A percentile compares a stretch with the other conserved stretches of the same genome.
Conservation (phyloP, 164 flowering plant genomes). For the Warburgia ugandensis region DNA sequence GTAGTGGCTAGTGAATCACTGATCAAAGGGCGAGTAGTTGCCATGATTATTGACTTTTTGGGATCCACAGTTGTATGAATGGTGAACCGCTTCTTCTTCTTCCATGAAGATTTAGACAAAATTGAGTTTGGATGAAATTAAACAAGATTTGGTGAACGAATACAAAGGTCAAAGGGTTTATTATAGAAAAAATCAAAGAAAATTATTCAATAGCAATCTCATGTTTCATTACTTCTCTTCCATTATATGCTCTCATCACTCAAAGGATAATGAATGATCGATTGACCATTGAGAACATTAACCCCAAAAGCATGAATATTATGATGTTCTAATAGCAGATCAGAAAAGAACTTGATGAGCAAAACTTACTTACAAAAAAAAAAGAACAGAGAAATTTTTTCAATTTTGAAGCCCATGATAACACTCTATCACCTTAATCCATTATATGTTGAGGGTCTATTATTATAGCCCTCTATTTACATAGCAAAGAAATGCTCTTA, state of each 20-base stretch:
- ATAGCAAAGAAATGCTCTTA: not conserved
- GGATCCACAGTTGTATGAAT: too few relatives aligned
- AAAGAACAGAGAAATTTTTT: not conserved
- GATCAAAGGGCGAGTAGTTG: too few relatives aligned
- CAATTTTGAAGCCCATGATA: not conserved
- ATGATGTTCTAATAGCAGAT: not conserved
- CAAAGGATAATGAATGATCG: too few relatives aligned
- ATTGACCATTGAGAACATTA: too few relatives aligned
- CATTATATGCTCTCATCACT: not conserved
- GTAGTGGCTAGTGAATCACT: too few relatives aligned
- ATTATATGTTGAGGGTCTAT: not conserved
- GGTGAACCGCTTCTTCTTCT: too few relatives aligned
- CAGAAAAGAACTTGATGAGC: not conserved
- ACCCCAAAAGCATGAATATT: not conserved
- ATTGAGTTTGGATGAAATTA: too few relatives aligned
- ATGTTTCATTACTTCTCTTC: slow-evolving; percentile 1
- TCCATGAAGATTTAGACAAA: too few relatives aligned
- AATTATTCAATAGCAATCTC: not conserved
- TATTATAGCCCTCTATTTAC: not conserved
- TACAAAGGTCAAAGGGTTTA: not conserved
- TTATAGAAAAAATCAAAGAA: not conserved
- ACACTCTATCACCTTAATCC: slow-evolving; percentile 1
- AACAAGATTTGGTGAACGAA: too few relatives aligned
- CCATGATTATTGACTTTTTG: too few relatives aligned
- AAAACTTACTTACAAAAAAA: too few relatives aligned